Conservation (phyloP, 768 basidiomycete species). For the Phanerodontia chrysosporium region DNA sequence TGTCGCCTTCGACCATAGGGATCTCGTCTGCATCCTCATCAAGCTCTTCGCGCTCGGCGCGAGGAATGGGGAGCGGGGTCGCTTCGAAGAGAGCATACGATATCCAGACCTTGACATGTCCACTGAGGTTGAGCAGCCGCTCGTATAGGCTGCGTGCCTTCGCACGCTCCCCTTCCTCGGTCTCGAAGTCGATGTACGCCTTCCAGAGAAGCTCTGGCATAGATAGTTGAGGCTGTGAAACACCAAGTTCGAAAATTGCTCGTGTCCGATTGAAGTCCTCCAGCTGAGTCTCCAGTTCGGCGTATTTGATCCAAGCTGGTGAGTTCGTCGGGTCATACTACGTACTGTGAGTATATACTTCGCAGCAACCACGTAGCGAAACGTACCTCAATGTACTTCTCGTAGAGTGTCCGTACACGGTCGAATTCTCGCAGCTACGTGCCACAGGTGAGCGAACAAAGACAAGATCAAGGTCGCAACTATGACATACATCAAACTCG, state of each 20-base stretch:
- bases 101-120: slow-evolving; percentile 97
- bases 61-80: slow-evolving; percentile 60
- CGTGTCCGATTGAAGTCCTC: slow-evolving; percentile 86
- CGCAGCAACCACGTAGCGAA: not conserved
- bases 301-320: slow-evolving; percentile 92
- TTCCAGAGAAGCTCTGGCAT: slow-evolving; percentile 96
- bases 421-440: slow-evolving; percentile 89
- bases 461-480: not conserved
- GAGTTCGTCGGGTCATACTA: slow-evolving; percentile 87
- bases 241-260: slow-evolving; percentile 92
- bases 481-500: slow-evolving; percentile 70
- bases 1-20: slow-evolving; percentile 68
- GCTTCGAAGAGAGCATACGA: slow-evolving; percentile 91
- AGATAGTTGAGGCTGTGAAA: slow-evolving; percentile 78
- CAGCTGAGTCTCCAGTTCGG: slow-evolving; percentile 83
- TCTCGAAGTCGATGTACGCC: slow-evolving; percentile 94
- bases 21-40: slow-evolving; percentile 47
- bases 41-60: slow-evolving; percentile 63
- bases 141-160: slow-evolving; percentile 81
- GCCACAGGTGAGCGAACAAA: slow-evolving; percentile 13
- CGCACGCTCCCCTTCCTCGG: slow-evolving; percentile 87
- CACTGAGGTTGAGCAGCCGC: slow-evolving; percentile 76
- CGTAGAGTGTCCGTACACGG: slow-evolving; percentile 83
- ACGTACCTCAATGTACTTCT: slow-evolving; percentile 88
- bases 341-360: not conserved